Evolutionary conservation across 306 rosid species (phyloP).

Genomic region (Echinosophora koreensis): DNA sequence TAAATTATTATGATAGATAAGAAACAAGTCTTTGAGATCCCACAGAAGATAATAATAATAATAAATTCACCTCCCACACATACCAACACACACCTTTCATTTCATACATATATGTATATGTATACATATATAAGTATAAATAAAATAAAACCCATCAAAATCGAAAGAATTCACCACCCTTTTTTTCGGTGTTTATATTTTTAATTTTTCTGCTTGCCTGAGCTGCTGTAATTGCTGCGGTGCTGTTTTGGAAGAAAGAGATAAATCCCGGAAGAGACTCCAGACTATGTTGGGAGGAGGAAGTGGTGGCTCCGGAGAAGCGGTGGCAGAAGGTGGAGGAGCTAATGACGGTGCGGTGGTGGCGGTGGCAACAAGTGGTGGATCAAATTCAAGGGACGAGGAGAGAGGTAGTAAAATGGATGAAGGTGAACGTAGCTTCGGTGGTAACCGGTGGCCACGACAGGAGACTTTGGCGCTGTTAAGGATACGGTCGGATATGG

Average conservation of each 20-base stretch:
- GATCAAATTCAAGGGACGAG: conserved; percentile 78
- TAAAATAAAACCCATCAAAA: conserved; percentile 66
- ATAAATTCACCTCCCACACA: conserved; percentile 59
- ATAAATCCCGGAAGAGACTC: background rate
- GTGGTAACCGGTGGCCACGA: conserved; percentile 95
- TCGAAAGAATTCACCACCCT: conserved; percentile 74
- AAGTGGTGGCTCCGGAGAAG: conserved; percentile 55
- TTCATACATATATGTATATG: conserved; percentile 44
- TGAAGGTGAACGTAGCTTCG: conserved; percentile 77
- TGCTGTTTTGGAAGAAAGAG: conserved; percentile 39
- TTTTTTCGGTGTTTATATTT: conserved; percentile 47
- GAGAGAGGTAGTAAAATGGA: conserved; percentile 60
- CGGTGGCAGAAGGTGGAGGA: conserved; percentile 40
- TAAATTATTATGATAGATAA: conserved; percentile 11
- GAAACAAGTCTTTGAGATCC: conserved; percentile 64
- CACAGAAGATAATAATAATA: conserved; percentile 61
- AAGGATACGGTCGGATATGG: conserved; percentile 93
- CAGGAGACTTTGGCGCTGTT: conserved; percentile 89
- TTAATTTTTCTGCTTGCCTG: conserved; percentile 47
- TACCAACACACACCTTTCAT: background rate
- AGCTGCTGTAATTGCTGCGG: conserved; percentile 66
- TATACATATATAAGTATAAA: background rate
- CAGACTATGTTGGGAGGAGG: conserved; percentile 73
- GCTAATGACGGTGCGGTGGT: conserved; percentile 24
- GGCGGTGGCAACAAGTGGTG: conserved; percentile 18